Evolutionary conservation across 768 basidiomycete species (phyloP), one percentile per base, ranked within the genome.

Genomic region (Lepiota subincarnata): DNA sequence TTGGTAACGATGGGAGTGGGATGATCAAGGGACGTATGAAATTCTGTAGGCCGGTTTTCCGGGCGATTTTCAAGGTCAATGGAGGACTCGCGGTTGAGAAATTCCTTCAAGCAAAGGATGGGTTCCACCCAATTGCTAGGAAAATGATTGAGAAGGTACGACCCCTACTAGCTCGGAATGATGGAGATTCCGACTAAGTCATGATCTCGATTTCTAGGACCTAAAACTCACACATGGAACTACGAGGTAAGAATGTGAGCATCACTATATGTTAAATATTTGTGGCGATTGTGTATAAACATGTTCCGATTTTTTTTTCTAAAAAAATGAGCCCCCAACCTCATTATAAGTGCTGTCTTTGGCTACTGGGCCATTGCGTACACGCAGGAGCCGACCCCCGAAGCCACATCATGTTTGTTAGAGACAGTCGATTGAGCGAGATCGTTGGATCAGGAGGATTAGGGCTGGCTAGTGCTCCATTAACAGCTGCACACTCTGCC

Each of bases 21-120:
- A 69, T 80, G 22, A 70, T 92, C 52, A 86, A 88, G 61, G 89
- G 89, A 10, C 75, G 89, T 31, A 91, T 91, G 89, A 91, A 92
- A 64, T 90, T 90, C 71, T 91, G 89, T 66, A 69, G 89, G 43
- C 85, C 87, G 0, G 69, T 81, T 4, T 83, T 91, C 62, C 69
- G 80, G 34, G 79, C 72, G 0, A 77, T 83, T 16, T 67, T 63
- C 26, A 74, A 75, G 54, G 83, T 84, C 18, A 72, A 91, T 60
- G 61, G 64, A 43, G 60, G 62, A 34, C 67, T 89, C 24, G 86
- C 89, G 2, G 64, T 74, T 42, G 59, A 69, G 28, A 73, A 70
- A 26, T 92, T 82, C 66, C 62, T 60, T 35, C 69, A 62, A 37
- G 65, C 75, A 48, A 80, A 80, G 63, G 64, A 63, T 6, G 68